Evolutionary conservation across 2,329 filamentous ascomycete genomes (phyloP).

Genomic region (Penicillium sp.): DNA sequence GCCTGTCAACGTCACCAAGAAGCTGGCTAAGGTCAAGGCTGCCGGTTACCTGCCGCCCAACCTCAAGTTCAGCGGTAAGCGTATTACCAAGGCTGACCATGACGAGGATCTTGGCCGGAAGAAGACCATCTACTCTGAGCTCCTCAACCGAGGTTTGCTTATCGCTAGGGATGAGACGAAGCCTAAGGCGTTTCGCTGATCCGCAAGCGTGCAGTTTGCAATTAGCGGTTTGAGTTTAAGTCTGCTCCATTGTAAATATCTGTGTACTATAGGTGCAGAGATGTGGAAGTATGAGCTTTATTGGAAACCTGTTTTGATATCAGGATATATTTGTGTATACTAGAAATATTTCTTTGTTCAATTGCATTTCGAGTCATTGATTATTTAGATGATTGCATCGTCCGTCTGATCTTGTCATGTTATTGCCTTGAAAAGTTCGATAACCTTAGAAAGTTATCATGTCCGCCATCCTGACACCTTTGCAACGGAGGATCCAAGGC

Average conservation of each 20-base stretch:
- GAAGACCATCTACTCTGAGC: slow-evolving; percentile 75
- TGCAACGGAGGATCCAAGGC: too few relatives aligned
- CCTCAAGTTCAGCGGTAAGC: slow-evolving; percentile 64
- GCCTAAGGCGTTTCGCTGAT: not conserved
- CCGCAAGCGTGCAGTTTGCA: not conserved
- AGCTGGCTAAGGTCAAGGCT: slow-evolving; percentile 48
- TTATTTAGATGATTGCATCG: too few relatives aligned
- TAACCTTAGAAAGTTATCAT: too few relatives aligned
- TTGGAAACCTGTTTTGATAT: slow-evolving; percentile 10
- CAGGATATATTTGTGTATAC: slow-evolving; percentile 25
- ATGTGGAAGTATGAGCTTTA: not conserved
- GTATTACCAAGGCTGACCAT: slow-evolving; percentile 69
- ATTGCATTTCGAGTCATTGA: slow-evolving; percentile 9
- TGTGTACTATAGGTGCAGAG: not conserved
- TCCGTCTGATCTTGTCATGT: too few relatives aligned
- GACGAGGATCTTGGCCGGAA: slow-evolving; percentile 72
- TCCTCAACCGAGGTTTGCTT: slow-evolving; percentile 63
- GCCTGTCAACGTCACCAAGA: slow-evolving; percentile 51
- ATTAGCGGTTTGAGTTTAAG: not conserved
- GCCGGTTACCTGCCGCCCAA: slow-evolving; percentile 62
- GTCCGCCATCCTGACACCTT: too few relatives aligned
- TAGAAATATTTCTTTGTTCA: slow-evolving; percentile 19
- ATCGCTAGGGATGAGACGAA: slow-evolving; percentile 30
- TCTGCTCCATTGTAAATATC: not conserved
- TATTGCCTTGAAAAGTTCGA: too few relatives aligned